Conservation (phyloP, 257 asterid genomes). For the Paraleonurus japonicus region DNA sequence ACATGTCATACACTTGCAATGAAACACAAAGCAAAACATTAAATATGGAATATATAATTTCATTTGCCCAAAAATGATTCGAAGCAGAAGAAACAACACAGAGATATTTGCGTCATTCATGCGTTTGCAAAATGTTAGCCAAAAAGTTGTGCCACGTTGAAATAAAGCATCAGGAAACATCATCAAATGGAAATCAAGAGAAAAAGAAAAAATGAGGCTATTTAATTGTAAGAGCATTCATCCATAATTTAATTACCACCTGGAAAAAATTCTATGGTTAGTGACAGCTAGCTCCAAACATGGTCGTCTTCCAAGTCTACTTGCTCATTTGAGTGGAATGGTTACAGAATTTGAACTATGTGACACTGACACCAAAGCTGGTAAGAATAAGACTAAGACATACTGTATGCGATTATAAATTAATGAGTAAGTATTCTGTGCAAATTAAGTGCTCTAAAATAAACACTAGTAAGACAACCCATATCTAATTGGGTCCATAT, state of each 20-base stretch:
- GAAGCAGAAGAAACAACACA: background rate
- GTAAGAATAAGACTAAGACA: background rate
- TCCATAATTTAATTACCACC: background rate
- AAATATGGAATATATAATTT: no score
- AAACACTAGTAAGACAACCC: no score
- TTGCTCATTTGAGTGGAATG: slow-evolving; percentile 11
- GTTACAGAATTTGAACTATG: background rate
- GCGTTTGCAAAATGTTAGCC: background rate
- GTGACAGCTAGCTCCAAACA: background rate
- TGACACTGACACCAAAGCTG: background rate
- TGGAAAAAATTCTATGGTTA: background rate
- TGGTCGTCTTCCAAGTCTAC: background rate
- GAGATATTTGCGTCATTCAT: background rate
- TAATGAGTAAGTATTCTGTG: background rate
- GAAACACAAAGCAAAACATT: no score
- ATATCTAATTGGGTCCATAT: no score
- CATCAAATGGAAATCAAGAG: background rate
- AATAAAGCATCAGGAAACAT: background rate
- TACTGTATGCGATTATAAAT: background rate
- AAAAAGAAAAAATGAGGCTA: background rate
- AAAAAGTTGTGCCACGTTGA: background rate
- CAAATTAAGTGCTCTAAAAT: no score
- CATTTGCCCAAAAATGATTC: no score
- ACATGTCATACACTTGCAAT: no score
- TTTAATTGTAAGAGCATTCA: background rate